Evolutionary conservation across 352 stramenopile genomes (phyloP).

Genomic region (Hyaloperonospora arabidopsidis): DNA sequence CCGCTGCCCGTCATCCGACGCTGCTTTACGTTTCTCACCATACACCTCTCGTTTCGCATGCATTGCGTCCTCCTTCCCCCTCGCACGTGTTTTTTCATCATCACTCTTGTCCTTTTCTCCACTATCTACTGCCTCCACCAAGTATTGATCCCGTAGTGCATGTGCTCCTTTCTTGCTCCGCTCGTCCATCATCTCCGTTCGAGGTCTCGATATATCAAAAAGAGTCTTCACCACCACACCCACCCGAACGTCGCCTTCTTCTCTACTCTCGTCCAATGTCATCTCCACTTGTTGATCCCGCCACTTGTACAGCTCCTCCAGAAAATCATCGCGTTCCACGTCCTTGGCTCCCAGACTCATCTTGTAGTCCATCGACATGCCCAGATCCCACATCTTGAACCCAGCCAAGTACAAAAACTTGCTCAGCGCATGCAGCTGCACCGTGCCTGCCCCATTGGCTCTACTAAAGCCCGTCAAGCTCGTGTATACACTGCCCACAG

Average conservation of each 20-base stretch:
- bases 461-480: constrained; percentile 77
- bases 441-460: constrained; percentile 65
- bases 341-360: constrained; percentile 68
- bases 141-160: background rate
- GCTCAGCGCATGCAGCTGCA: constrained; percentile 77
- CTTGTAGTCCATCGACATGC: constrained; percentile 88
- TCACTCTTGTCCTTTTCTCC: constrained; percentile 10
- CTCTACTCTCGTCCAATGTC: constrained; percentile 31
- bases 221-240: constrained; percentile 48
- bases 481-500: constrained; percentile 88
- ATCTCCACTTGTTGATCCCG: constrained; percentile 43
- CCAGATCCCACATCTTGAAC: constrained; percentile 82
- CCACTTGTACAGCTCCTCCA: constrained; percentile 61
- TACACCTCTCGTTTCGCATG: constrained; percentile 17
- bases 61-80: background rate
- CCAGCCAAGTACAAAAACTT: constrained; percentile 63
- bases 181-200: background rate
- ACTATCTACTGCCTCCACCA: background rate
- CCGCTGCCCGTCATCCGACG: constrained; percentile 17
- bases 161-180: background rate
- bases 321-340: constrained; percentile 61
- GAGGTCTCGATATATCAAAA: constrained; percentile 40
- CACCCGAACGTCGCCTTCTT: constrained; percentile 28
- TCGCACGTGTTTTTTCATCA: constrained; percentile 6
- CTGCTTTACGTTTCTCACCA: constrained; percentile 25